phyloP scores from a whole-genome alignment of 1,284 basidiomycete genomes.

The Amylostereum chailletii region DNA sequence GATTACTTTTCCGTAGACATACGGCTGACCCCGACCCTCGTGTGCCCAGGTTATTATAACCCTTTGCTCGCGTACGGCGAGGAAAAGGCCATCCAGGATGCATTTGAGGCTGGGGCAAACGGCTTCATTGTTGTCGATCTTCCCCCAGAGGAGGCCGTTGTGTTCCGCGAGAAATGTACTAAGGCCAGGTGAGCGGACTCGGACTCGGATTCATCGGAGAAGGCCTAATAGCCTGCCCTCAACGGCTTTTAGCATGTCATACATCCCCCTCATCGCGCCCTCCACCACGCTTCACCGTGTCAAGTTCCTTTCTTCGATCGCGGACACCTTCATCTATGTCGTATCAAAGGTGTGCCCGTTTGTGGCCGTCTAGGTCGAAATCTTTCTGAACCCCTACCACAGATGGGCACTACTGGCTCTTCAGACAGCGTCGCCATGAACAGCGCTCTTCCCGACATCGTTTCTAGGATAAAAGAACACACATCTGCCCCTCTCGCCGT shows the following conservation, averaged over 20 bases:
- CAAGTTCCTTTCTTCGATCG: slow-evolving; percentile 85
- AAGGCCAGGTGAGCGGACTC: slow-evolving; percentile 55
- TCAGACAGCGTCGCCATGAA: slow-evolving; percentile 71
- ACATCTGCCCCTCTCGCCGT: slow-evolving; percentile 84
- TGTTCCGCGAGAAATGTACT: slow-evolving; percentile 85
- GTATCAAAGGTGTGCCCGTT: slow-evolving; percentile 70
- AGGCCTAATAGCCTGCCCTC: too few relatives aligned
- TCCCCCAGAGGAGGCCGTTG: slow-evolving; percentile 92
- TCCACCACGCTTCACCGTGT: slow-evolving; percentile 86
- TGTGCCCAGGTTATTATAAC: slow-evolving; percentile 83
- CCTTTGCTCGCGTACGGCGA: slow-evolving; percentile 94
- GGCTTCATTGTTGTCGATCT: slow-evolving; percentile 98
- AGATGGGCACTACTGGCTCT: slow-evolving; percentile 99
- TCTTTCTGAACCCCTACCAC: slow-evolving; percentile 1
- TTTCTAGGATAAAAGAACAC: slow-evolving; percentile 64
- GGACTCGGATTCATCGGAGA: too few relatives aligned
- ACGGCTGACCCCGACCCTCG: not conserved
- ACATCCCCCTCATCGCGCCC: slow-evolving; percentile 93
- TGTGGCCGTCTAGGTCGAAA: not conserved
- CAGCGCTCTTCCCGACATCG: slow-evolving; percentile 68
- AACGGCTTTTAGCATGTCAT: slow-evolving; percentile 68
- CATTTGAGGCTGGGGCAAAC: slow-evolving; percentile 84
- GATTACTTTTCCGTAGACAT: not conserved
- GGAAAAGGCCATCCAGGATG: slow-evolving; percentile 87
- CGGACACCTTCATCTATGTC: slow-evolving; percentile 97